Conservation (phyloP, 192 early-diverging fungal species). For the Spizellomyces sp. region DNA sequence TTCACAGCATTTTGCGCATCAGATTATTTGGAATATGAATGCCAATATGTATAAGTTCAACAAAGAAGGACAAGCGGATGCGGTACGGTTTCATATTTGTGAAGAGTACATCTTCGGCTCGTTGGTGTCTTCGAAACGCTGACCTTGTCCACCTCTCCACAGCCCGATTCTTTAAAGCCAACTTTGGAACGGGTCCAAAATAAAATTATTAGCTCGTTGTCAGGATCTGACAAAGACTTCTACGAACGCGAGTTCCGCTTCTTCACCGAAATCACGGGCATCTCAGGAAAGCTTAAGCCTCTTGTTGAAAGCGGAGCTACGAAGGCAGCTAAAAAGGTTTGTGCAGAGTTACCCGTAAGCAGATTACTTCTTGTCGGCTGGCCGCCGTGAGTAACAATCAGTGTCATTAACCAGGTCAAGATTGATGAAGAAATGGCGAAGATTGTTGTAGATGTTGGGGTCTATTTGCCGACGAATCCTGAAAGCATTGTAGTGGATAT, state of each 20-base stretch:
- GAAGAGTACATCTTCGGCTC: slow-evolving; percentile 1
- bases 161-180: slow-evolving; percentile 87
- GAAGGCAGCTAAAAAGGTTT: slow-evolving; percentile 91
- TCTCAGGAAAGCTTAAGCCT: slow-evolving; percentile 96
- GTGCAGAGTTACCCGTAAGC: neutral
- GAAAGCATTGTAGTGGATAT: slow-evolving; percentile 94
- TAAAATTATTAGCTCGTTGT: slow-evolving; percentile 76
- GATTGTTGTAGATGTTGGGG: slow-evolving; percentile 93
- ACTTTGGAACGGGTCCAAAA: slow-evolving; percentile 84
- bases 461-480: slow-evolving; percentile 97
- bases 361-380: no score
- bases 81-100: slow-evolving; percentile 23
- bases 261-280: slow-evolving; percentile 93
- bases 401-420: slow-evolving; percentile 61
- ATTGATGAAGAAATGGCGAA: slow-evolving; percentile 97
- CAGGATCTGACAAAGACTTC: slow-evolving; percentile 85
- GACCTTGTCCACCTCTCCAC: neutral
- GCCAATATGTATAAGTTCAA: slow-evolving; percentile 90
- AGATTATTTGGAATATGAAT: slow-evolving; percentile 99
- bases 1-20: slow-evolving; percentile 98
- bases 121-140: no score
- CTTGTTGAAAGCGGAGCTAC: slow-evolving; percentile 74
- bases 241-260: slow-evolving; percentile 97
- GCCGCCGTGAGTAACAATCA: no score
- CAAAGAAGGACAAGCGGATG: slow-evolving; percentile 53